A percentile compares a stretch with the other conserved stretches of the same genome.
These are phyloP conservation scores for Naganishia cerealis DNA, from an alignment of 1,284 basidiomycete genomes.

Conservation along the genomic window DNA sequence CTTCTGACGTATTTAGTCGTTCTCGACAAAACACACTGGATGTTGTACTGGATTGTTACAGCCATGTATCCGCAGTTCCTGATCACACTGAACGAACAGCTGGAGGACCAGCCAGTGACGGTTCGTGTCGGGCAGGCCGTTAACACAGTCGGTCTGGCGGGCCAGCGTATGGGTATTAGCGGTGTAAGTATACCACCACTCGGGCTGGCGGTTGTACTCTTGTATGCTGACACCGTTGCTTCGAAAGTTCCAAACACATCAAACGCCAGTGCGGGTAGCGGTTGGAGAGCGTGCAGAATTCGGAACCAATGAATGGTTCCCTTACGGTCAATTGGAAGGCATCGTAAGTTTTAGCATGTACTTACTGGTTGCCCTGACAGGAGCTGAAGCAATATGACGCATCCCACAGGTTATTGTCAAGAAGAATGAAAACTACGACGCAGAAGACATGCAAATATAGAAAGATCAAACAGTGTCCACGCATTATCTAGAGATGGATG, in stretches of 20 bases:
- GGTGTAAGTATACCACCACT: constrained; percentile 48
- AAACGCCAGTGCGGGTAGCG: constrained; percentile 89
- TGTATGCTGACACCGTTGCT: constrained; percentile 7
- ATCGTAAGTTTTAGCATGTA: constrained; percentile 52
- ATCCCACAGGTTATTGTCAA: constrained; percentile 32
- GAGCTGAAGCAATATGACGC: neutral
- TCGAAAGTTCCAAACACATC: constrained; percentile 84
- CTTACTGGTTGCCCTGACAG: neutral
- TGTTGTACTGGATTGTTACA: constrained; percentile 90
- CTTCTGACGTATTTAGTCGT: constrained; percentile 63
- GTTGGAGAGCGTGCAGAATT: constrained; percentile 92
- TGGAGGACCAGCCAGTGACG: constrained; percentile 79
- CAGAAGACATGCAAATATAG: constrained; percentile 43
- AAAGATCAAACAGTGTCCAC: constrained; percentile 6
- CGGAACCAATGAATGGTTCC: constrained; percentile 94
- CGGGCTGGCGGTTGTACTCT: constrained; percentile 33
- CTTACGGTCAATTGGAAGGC: constrained; percentile 86
- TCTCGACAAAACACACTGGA: constrained; percentile 95
- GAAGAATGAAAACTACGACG: constrained; percentile 53
- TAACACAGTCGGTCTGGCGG: constrained; percentile 54
- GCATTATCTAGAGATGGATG: constrained; percentile 8
- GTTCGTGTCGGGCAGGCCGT: constrained; percentile 87
- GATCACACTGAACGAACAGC: constrained; percentile 91
- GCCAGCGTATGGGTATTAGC: constrained; percentile 53
- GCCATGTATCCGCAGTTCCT: constrained; percentile 99